Conservation (phyloP, 768 basidiomycete species). For the Mycena leptocephala region DNA sequence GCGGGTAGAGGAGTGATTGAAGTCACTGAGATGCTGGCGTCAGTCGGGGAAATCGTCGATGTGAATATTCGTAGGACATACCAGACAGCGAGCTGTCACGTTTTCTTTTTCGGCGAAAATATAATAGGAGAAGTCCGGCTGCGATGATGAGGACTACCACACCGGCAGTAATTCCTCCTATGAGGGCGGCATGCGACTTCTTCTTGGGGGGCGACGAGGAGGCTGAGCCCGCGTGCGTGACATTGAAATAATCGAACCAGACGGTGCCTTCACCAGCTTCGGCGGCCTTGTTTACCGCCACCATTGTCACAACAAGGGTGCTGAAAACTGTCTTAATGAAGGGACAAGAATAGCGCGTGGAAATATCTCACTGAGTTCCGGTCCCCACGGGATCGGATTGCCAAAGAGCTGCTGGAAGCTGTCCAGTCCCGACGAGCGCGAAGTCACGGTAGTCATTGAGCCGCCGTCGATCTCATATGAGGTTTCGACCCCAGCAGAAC, state of each 20-base stretch:
- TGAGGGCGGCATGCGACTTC: not conserved
- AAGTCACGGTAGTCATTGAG: not conserved
- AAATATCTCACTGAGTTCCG: not conserved
- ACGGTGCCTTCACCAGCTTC: not conserved
- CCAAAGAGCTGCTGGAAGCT: not conserved
- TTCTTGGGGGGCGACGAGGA: not conserved
- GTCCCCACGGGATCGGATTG: not conserved
- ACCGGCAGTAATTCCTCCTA: not conserved
- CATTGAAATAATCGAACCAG: not conserved
- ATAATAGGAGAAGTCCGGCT: not conserved
- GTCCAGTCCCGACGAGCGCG: not conserved
- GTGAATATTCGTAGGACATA: not conserved
- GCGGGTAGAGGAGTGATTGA: not conserved
- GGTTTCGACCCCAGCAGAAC: conserved; percentile 1
- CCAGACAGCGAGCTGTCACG: not conserved
- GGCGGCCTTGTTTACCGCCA: not conserved
- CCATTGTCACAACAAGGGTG: not conserved
- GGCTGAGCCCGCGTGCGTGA: not conserved
- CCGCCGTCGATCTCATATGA: conserved; percentile 10
- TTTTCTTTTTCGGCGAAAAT: not conserved
- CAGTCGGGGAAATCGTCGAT: not conserved
- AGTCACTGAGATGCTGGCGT: not conserved
- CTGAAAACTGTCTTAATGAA: not conserved
- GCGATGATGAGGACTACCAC: not conserved
- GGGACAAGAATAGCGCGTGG: not conserved